Base-by-base conservation (phyloP, 225 moss, liverwort and hornwort species). In the Takakia lepidozioides region DNA sequence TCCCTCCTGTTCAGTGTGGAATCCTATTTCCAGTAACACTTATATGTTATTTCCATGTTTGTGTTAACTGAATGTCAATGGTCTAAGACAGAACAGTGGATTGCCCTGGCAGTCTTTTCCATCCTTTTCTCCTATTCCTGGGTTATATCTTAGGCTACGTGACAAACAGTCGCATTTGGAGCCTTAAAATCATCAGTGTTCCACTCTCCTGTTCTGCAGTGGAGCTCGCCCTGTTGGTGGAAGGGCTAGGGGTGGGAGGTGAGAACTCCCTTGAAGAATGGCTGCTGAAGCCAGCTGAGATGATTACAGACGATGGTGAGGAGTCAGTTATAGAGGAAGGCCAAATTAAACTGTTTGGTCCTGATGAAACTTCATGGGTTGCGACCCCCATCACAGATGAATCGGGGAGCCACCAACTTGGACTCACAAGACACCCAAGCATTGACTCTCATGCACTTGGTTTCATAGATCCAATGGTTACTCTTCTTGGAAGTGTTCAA, bases 191-290 rank as follows among this genome's bases (percentile, higher is more conserved):
- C n/a, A n/a, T n/a, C n/a, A n/a, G n/a, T n/a, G n/a, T n/a, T n/a
- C n/a, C n/a, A n/a, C n/a, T n/a, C n/a, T n/a, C n/a, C n/a, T n/a
- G n/a, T n/a, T n/a, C n/a, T 76, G 59, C 69, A 89, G 95, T 65
- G 45, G 98, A 98, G 55, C 88, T 98, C 64, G 85, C 98, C 10
- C 50, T 91, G 13, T 59, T 98, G 2, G 98, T 98, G 16, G 98
- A 98, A 73, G 98, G 98, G 25, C 43, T 78, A 57, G 73, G 68
- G 57, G 68, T 65, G 6, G 91, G 87, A 27, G 78, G 65, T 2
- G 78, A 91, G 48, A 74, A 84, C 0, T 71, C 75, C 8, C 43
- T 91, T 1, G 98, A 91, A 38, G 98, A 98, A 47, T 98, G 91
- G 98, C 53, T 98, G 2, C 54, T 98, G 20, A 91, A 81, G 59